Evolutionary conservation across 495 filamentous ascomycete genomes (phyloP).

Genomic region (Arthonia radiata): DNA sequence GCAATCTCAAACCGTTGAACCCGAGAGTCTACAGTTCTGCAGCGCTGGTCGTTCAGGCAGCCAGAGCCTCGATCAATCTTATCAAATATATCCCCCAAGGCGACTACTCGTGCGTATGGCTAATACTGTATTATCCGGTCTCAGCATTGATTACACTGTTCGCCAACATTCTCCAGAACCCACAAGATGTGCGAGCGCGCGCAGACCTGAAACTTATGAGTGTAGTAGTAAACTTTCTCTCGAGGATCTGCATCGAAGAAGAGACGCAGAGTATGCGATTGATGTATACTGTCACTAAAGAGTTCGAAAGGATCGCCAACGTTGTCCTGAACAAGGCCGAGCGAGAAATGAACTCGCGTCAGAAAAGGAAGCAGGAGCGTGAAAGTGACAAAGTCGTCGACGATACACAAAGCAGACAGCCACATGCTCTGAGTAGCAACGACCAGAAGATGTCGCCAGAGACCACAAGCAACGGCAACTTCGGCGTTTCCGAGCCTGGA

Average conservation of each 20-base stretch:
- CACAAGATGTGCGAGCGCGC: slow-evolving; percentile 63
- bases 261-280: slow-evolving; percentile 70
- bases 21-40: slow-evolving; percentile 89
- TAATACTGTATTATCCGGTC: slow-evolving; percentile 91
- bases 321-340: slow-evolving; percentile 80
- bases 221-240: slow-evolving; percentile 74
- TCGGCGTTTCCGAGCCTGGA: no score
- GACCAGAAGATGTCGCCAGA: no score
- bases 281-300: slow-evolving; percentile 78
- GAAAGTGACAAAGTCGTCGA: slow-evolving; percentile 24
- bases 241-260: slow-evolving; percentile 45
- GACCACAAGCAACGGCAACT: no score
- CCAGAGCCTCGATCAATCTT: slow-evolving; percentile 74
- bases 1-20: slow-evolving; percentile 76
- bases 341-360: slow-evolving; percentile 44
- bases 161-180: slow-evolving; percentile 91
- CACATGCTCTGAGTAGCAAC: no score
- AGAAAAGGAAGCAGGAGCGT: slow-evolving; percentile 48
- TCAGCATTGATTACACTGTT: slow-evolving; percentile 89
- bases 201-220: slow-evolving; percentile 82
- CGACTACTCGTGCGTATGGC: slow-evolving; percentile 87
- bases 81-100: slow-evolving; percentile 91
- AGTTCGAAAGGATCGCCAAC: slow-evolving; percentile 86
- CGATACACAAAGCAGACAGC: no score
- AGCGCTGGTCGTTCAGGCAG: slow-evolving; percentile 72